Conservation (phyloP, 805 yeast genomes). For the Candida ascalaphidarum region DNA sequence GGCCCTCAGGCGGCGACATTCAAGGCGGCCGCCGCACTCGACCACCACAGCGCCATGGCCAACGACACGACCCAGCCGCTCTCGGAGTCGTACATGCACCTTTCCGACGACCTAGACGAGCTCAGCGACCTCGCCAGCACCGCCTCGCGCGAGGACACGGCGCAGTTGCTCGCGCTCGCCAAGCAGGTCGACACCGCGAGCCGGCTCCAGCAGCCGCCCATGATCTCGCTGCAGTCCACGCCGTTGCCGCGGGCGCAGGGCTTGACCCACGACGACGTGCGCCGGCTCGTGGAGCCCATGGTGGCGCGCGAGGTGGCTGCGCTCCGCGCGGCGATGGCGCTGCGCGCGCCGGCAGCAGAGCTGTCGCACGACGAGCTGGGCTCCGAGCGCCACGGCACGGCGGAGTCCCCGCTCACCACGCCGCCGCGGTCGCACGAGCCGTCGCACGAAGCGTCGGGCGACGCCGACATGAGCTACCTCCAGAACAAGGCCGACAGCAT, state of each 20-base stretch:
- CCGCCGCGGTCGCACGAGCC: conserved; percentile 24
- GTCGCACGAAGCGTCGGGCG: no score
- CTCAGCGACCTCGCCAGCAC: conserved; percentile 2
- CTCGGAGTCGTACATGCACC: conserved; percentile 22
- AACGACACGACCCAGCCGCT: conserved; percentile 16
- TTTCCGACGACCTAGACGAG: conserved; percentile 11
- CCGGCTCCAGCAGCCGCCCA: conserved; percentile 1
- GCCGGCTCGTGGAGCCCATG: neutral
- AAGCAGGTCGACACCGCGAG: conserved; percentile 14
- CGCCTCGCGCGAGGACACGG: conserved; percentile 2
- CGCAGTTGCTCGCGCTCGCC: conserved; percentile 17
- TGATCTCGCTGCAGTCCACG: neutral
- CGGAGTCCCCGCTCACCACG: conserved; percentile 25
- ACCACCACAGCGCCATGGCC: no score
- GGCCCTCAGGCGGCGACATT: no score
- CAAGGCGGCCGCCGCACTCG: no score
- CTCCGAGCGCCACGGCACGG: conserved; percentile 4
- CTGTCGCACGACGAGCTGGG: conserved; percentile 2
- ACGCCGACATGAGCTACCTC: neutral
- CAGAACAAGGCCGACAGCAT: conserved; percentile 1
- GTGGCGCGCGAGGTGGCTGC: neutral
- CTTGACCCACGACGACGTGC: conserved; percentile 1
- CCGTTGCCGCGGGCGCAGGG: neutral
- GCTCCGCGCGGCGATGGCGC: neutral
- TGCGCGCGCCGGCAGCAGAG: neutral